A percentile compares a stretch with the other conserved stretches of the same genome.
Conservation (phyloP, 148 eudicot genomes). For the Rhododendron mucronatum region DNA sequence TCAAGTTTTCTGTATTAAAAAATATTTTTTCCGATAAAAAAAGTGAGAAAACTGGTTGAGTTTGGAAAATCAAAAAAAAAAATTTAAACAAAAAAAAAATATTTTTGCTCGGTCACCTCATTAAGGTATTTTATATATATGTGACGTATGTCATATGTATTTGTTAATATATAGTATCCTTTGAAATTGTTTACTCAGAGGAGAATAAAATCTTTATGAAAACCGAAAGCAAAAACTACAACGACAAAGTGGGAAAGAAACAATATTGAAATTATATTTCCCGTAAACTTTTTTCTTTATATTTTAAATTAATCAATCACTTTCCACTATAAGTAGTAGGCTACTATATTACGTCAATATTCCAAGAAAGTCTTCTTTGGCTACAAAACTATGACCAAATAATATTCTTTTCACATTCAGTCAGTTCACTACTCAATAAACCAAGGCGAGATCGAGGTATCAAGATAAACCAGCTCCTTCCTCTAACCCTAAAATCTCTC, state of each 20-base stretch:
- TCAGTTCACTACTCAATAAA: not conserved
- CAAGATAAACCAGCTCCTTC: not conserved
- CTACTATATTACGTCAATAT: not conserved
- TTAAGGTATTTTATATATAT: too few relatives aligned
- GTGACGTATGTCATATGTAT: too few relatives aligned
- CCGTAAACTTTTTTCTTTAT: not conserved
- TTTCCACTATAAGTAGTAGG: not conserved
- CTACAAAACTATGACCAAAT: constrained; percentile 2
- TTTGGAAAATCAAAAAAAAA: too few relatives aligned
- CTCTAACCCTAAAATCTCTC: constrained; percentile 15
- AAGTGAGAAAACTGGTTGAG: too few relatives aligned
- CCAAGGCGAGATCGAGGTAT: not conserved
- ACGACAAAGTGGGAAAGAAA: not conserved
- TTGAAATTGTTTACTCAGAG: not conserved
- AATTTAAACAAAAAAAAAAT: too few relatives aligned
- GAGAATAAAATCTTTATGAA: not conserved
- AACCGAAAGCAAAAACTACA: not conserved
- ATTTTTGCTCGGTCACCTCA: too few relatives aligned
- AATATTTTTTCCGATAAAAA: too few relatives aligned
- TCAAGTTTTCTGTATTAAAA: too few relatives aligned
- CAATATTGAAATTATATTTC: not conserved
- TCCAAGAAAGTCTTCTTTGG: not conserved
- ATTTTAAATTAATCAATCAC: not conserved
- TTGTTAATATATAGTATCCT: not conserved
- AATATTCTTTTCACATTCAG: not conserved